Base-by-base conservation (phyloP, 257 asterid genomes). In the Salvia miltiorrhiza region DNA sequence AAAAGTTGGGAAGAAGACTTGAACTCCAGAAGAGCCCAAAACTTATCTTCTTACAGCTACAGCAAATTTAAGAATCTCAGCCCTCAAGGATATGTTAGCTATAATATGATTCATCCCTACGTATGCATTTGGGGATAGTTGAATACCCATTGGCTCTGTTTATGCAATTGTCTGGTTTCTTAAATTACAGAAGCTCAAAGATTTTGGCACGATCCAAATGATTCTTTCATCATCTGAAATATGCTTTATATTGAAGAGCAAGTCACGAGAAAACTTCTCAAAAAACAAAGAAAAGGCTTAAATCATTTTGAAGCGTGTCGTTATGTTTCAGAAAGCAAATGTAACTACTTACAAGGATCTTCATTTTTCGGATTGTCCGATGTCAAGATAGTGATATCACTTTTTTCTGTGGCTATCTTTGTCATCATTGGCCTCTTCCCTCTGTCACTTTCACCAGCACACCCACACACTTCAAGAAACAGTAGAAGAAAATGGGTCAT, bases 361-460 rank as follows among this genome's bases (percentile, higher is more conserved):
- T 90, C 99, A 66, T 69, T 88, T 76, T 47, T 86, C 45, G 97
- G 97, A 78, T 90, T 87, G 82, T 93, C 95, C 16, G 96, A 88
- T 63, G 99, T 93, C 86, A 93, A 70, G 77, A 93, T 78, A 17
- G 99, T 93, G 62, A 93, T 86, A 59, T 93, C 95, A 56, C 97
- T 88, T 75, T 88, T 93, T 3, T 90, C 96, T 2, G 96, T 83
- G 17, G 99, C 96, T 52, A 90, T 81, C 84, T 90, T 93, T 53
- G 99, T 65, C 99, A 93, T 93, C 77, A 84, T 65, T 8, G 97
- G 99, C 63, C 99, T 88, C 86, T 93, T 90, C 58, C 97, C 97
- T 83, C 97, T 84, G 37, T 90, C 96, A 1, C 69, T 62, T 76
- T 93, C 99, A 33, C 99, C 99, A 67, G 30, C 72, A 72, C 96